Base-by-base conservation (phyloP, 352 stramenopile genomes). In the Plasmopara muralis region DNA sequence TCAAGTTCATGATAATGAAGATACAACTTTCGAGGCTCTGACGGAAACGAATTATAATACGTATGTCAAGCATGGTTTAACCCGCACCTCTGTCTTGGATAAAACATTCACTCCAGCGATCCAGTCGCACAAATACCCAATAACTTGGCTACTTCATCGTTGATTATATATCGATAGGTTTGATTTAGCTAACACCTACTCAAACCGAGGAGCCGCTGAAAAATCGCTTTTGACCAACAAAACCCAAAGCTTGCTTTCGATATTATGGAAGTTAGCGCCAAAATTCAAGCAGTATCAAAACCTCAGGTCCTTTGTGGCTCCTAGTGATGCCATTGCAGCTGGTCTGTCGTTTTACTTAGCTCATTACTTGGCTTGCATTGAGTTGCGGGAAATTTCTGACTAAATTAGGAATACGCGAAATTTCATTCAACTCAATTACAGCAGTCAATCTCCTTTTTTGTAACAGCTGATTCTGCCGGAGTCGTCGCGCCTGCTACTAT, bases 241-340 rank as follows among this genome's bases (percentile, higher is more conserved):
- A 49, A 35, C 2, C 5, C 5, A 59, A 59, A 43, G 16, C 53
- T 39, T n/a, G 44, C 33, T 48, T 53, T 34, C 30, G 52, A 59
- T 59, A 25, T 59, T 4, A 53, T 53, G 43, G 52, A 35, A 48
- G 44, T 43, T 38, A 53, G 44, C 9, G 14, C 52, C 35, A 59
- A 57, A 40, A 16, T 57, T 57, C 50, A 57, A 47, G 18, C 42
- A n/a, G 42, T 57, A 0, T 44, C 31, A 12, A 25, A 44, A n/a
- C 35, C 35, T 10, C 33, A 53, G 35, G 47, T 57, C 0, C n/a
- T 57, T 45, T 50, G 50, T 50, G 6, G 42, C 42, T 43, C 18
- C 50, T 50, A 41, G 15, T 57, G 50, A 41, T 13, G 15, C 16
- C 16, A 41, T 57, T 33, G 15, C 50, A 43, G 50, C 41, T 56